Base-by-base conservation (phyloP, 257 asterid species). In the Verbena officinalis region DNA sequence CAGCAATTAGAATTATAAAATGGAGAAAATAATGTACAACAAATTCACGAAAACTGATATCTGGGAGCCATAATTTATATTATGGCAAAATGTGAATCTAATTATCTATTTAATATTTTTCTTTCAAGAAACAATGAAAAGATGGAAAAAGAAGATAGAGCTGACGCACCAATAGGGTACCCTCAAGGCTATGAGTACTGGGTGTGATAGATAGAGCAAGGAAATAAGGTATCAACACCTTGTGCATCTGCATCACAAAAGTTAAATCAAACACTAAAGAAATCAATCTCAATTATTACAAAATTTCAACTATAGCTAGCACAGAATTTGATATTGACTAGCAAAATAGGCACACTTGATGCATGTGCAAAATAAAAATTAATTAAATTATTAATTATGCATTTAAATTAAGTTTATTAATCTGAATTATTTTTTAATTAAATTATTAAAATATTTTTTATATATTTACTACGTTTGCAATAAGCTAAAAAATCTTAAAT, bases 141-240 rank as follows among this genome's bases (percentile, higher is more conserved):
- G 39, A 69, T 9, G 6, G 64, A 30, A 59, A 54, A 24, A 52
- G 15, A 14, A 70, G 39, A 73, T 56, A 48, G 77, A 52, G 67
- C 22, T 20, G 38, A 61, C 83, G 31, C 78, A 90, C 99, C 82
- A 93, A 63, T 70, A 93, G 74, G 33, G 97, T 90, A 67, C 99
- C 99, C 84, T 93, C 99, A 36, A 90, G 95, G 87, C 97, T 80
- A 69, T 90, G 97, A 22, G 90, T 91, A 79, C 90, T 82, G 31
- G 99, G 97, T 11, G 96, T 81, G 70, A 90, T 75, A 39, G 81
- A 86, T 34, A 93, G 89, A 31, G 99, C 86, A 53, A 90, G 83
- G 76, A 83, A 86, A 80, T 71, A 90, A 17, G 96, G 97, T 65
- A 93, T 71, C 90, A 93, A 74, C 61, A 86, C 95, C 81, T 80